Evolutionary conservation across 2,329 filamentous ascomycete species (phyloP), one percentile per base, ranked within the genome.

Genomic region (Paramyrothecium roridum): DNA sequence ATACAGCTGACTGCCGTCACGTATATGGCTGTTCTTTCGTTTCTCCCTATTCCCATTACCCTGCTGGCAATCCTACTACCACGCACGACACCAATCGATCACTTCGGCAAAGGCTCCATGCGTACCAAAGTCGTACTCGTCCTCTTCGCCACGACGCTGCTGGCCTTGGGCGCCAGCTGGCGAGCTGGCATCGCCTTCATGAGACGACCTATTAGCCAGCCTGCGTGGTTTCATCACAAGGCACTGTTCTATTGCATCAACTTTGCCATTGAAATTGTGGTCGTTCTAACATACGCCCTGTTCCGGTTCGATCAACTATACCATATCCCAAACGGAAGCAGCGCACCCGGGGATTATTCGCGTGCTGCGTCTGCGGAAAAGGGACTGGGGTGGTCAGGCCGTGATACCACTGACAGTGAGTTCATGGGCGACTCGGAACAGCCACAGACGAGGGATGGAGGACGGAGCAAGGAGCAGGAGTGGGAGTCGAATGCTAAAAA

Each of bases 191-290:
- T 81, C 1, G 73, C 67, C 26, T 91, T 80, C 70, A 76, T 76
- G 54, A 66, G 76, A 1, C 80, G 79, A 26, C 83, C 77, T 3
- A 63, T 65, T 54, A 74, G 48, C 12, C 46, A 83, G 55, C 85
- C 89, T 2, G 86, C 86, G 6, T 89, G 86, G 81, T 93, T 87
- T 67, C 82, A 91, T 63, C 76, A 76, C 65, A 89, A 87, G 68
- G 82, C 85, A 2, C 84, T 82, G 63, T 96, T 91, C 76, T 96
- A 95, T 74, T 73, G 85, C 66, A 90, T 95, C 76, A 89, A 90
- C 73, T 96, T 90, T 66, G 76, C 75, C 17, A 77, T 93, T 40
- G 92, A 96, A 71, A 74, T 93, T 45, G 66, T 88, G 22, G 84
- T 91, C 40, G 79, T 93, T 4, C 81, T 79, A 53, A 73, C 86